Evolutionary conservation across 108 stramenopile genomes (phyloP).

Genomic region (Fragilariopsis cylindrus): DNA sequence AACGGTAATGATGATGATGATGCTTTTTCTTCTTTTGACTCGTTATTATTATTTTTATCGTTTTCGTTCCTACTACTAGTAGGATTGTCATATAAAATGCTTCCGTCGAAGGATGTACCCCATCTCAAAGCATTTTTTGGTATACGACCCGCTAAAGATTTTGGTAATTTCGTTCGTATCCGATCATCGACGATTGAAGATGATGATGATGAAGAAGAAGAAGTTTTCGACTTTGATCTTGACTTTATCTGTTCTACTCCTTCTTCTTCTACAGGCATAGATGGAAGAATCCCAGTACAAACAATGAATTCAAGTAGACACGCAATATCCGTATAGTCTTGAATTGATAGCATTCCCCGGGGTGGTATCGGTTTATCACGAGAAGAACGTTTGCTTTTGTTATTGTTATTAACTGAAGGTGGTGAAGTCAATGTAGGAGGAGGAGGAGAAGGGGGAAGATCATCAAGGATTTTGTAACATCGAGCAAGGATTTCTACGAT

Average conservation of each 20-base stretch:
- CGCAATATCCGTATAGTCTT: slow-evolving; percentile 84
- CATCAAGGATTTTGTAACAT: slow-evolving; percentile 24
- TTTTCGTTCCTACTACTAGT: slow-evolving; percentile 5
- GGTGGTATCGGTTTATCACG: slow-evolving; percentile 62
- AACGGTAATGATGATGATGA: neutral
- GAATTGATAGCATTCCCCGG: slow-evolving; percentile 73
- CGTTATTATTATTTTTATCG: neutral
- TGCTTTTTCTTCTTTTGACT: neutral
- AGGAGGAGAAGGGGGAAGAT: neutral
- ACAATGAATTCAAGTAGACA: slow-evolving; percentile 72
- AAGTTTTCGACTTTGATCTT: neutral
- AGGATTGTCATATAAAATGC: neutral
- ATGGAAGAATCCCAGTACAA: slow-evolving; percentile 60
- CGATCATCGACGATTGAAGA: slow-evolving; percentile 31
- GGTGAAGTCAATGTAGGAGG: neutral
- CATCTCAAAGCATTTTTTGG: slow-evolving; percentile 46
- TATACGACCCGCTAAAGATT: slow-evolving; percentile 75
- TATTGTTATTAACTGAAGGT: neutral
- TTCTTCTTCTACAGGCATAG: slow-evolving; percentile 5
- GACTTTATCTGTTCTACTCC: slow-evolving; percentile 37
- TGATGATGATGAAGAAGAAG: too few relatives aligned
- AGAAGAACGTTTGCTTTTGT: neutral
- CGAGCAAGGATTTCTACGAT: slow-evolving; percentile 9
- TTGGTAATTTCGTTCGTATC: slow-evolving; percentile 47
- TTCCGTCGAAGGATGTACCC: slow-evolving; percentile 31